Evolutionary conservation across 306 rosid genomes (phyloP).

Genomic region (Sechiopsis laciniata): DNA sequence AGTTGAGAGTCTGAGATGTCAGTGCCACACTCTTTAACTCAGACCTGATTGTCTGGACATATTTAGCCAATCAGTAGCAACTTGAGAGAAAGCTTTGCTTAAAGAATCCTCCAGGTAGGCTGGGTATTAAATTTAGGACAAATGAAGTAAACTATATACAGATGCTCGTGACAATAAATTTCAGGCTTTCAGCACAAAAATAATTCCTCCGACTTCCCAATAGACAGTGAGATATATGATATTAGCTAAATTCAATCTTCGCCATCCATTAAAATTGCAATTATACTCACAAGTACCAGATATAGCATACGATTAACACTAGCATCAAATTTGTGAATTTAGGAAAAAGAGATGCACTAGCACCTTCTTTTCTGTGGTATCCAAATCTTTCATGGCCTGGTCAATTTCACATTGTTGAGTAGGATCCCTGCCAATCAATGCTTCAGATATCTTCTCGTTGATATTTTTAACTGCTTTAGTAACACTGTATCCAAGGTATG

Average conservation of each 20-base stretch:
- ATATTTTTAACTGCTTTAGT: slow-evolving; percentile 73
- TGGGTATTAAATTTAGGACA: background rate
- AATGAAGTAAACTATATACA: background rate
- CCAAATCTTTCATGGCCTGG: slow-evolving; percentile 85
- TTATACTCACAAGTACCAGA: background rate
- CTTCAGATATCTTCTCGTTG: slow-evolving; percentile 81
- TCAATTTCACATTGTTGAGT: slow-evolving; percentile 86
- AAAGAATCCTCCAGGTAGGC: background rate
- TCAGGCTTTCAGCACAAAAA: slow-evolving; percentile 13
- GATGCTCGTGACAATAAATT: background rate
- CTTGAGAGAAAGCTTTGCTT: background rate
- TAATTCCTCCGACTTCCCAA: background rate
- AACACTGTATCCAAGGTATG: slow-evolving; percentile 80
- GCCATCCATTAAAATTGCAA: background rate
- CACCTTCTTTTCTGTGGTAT: slow-evolving; percentile 99
- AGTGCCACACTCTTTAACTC: background rate
- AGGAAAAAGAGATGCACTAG: slow-evolving; percentile 23
- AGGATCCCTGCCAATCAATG: slow-evolving; percentile 90
- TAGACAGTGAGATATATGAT: background rate
- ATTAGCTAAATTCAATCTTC: background rate
- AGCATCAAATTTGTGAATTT: background rate
- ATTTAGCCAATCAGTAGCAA: background rate
- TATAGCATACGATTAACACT: background rate
- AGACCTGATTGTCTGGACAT: background rate
- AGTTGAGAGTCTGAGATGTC: slow-evolving; percentile 1